Evolutionary conservation across 345 rosid species (phyloP).

Genomic region (Ricinus communis): DNA sequence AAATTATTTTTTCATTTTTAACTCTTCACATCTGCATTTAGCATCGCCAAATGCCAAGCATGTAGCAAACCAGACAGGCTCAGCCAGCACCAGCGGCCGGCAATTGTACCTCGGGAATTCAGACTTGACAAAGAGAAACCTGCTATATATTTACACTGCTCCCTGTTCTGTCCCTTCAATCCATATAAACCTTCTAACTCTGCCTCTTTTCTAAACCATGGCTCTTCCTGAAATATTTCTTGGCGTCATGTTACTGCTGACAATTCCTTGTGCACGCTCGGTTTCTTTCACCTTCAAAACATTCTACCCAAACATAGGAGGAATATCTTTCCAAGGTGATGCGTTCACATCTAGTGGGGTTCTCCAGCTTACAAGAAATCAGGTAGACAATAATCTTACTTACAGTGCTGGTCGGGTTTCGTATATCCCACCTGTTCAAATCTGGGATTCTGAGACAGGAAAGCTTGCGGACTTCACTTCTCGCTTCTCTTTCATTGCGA

Average conservation of each 20-base stretch:
- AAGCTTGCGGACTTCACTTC: conserved; percentile 43
- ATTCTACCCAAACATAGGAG: conserved; percentile 27
- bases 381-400: conserved; percentile 16
- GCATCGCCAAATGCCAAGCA: too few species aligned
- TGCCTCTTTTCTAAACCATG: too few species aligned
- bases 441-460: conserved; percentile 43
- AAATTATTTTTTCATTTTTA: too few species aligned
- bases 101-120: too few species aligned
- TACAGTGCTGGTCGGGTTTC: conserved; percentile 47
- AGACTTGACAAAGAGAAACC: too few species aligned
- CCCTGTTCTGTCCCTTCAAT: conserved; percentile 11
- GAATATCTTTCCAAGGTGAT: conserved; percentile 36
- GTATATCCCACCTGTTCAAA: conserved; percentile 30
- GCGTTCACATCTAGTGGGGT: conserved; percentile 23
- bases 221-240: neutral
- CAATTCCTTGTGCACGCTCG: conserved; percentile 19
- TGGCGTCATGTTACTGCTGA: conserved; percentile 5
- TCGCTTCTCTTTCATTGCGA: conserved; percentile 37
- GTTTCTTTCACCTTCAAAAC: conserved; percentile 31
- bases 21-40: too few species aligned
- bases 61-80: too few species aligned
- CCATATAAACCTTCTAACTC: too few species aligned
- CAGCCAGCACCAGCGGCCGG: too few species aligned
- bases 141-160: too few species aligned
- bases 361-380: conserved; percentile 43